Evolutionary conservation across 1,284 basidiomycete species (phyloP).

Genomic region (Gymnopus androsaceus): DNA sequence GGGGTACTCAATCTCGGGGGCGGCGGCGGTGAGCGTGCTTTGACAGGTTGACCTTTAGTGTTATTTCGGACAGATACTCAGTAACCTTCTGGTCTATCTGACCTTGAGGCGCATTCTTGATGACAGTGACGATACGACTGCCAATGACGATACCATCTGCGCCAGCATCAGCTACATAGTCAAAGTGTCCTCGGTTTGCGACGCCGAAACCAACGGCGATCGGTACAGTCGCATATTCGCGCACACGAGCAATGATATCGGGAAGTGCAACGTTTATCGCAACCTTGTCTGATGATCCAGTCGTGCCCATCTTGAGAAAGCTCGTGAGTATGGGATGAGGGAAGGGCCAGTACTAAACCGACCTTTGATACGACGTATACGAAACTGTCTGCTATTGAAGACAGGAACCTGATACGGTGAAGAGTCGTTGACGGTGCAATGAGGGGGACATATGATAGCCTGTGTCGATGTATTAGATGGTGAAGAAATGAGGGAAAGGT

Average conservation of each 20-base stretch:
- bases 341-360: constrained; percentile 20
- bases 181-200: constrained; percentile 89
- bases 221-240: constrained; percentile 74
- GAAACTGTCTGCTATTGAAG: constrained; percentile 94
- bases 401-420: constrained; percentile 86
- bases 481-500: neutral
- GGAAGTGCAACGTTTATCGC: constrained; percentile 79
- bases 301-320: constrained; percentile 87
- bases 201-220: constrained; percentile 98
- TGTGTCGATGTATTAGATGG: constrained; percentile 31
- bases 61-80: constrained; percentile 73
- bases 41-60: constrained; percentile 54
- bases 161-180: constrained; percentile 81
- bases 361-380: constrained; percentile 96
- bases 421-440: constrained; percentile 93
- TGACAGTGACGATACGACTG: constrained; percentile 80
- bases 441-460: constrained; percentile 94
- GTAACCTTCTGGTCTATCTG: constrained; percentile 67
- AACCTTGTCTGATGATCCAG: constrained; percentile 82
- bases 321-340: constrained; percentile 5
- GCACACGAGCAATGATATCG: constrained; percentile 74
- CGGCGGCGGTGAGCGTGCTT: constrained; percentile 32
- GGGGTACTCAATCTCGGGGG: constrained; percentile 31
- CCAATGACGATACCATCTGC: constrained; percentile 96
- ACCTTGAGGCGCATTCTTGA: constrained; percentile 65